These are phyloP conservation scores for Actinomucor elegans DNA, from an alignment of 371 early-diverging fungal species.

Conservation along the genomic window DNA sequence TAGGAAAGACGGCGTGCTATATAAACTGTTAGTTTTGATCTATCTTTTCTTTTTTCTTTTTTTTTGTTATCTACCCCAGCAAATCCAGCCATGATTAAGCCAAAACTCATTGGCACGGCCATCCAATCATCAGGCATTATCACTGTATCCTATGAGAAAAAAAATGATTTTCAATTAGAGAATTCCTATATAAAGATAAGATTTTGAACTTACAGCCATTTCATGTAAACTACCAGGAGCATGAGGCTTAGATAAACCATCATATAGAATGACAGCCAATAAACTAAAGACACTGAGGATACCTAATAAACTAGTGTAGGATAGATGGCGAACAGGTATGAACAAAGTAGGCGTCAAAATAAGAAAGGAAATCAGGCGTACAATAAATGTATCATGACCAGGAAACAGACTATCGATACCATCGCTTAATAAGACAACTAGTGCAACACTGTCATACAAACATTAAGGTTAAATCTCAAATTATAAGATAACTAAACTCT, in stretches of 20 bases:
- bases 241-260: conserved; percentile 48
- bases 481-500: too few species aligned
- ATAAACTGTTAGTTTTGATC: too few species aligned
- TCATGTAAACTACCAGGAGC: conserved; percentile 63
- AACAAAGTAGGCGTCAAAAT: conserved; percentile 50
- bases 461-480: too few species aligned
- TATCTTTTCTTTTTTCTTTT: too few species aligned
- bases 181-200: background rate
- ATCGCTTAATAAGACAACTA: conserved; percentile 46
- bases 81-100: conserved; percentile 49
- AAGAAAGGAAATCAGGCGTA: conserved; percentile 36
- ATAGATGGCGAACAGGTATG: conserved; percentile 49
- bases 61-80: too few species aligned
- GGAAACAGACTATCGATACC: conserved; percentile 46
- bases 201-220: conserved; percentile 45
- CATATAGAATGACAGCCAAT: conserved; percentile 40
- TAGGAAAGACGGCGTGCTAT: conserved; percentile 51
- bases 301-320: conserved; percentile 53
- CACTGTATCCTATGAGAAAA: conserved; percentile 33
- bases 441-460: conserved; percentile 34
- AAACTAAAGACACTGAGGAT: conserved; percentile 50
- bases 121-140: conserved; percentile 35
- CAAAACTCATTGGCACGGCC: conserved; percentile 37
- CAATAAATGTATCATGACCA: conserved; percentile 19
- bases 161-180: background rate